Evolutionary conservation across 805 yeast species (phyloP).

Genomic region (Clavispora santaluciae): DNA sequence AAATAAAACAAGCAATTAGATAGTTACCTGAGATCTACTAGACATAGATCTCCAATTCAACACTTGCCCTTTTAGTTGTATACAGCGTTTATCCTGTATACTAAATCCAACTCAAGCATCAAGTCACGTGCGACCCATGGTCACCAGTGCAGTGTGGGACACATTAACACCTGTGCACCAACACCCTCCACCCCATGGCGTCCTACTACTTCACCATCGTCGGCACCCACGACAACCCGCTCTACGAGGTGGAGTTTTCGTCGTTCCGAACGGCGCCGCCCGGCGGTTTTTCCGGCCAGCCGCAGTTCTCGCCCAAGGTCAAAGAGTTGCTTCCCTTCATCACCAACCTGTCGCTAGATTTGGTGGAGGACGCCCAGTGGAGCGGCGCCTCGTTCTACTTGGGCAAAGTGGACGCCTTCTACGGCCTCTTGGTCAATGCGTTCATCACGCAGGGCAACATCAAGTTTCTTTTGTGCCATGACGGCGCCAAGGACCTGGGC

Average conservation of each 20-base stretch:
- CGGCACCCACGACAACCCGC: constrained; percentile 80
- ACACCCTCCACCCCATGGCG: constrained; percentile 30
- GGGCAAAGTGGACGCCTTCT: constrained; percentile 79
- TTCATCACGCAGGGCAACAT: constrained; percentile 85
- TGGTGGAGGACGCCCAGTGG: constrained; percentile 92
- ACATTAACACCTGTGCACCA: no score
- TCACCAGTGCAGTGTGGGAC: no score
- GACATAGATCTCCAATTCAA: no score
- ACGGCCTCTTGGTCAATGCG: constrained; percentile 77
- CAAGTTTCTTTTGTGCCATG: constrained; percentile 61
- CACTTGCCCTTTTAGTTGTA: no score
- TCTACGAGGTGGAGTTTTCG: constrained; percentile 84
- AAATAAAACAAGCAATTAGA: no score
- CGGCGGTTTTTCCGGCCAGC: constrained; percentile 40
- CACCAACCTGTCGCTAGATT: constrained; percentile 81
- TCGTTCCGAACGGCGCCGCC: constrained; percentile 42
- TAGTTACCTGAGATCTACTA: no score
- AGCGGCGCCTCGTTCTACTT: constrained; percentile 57
- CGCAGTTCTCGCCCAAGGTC: constrained; percentile 62
- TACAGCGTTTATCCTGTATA: no score
- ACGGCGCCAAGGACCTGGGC: constrained; percentile 22
- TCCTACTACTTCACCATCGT: constrained; percentile 87
- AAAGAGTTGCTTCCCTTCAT: constrained; percentile 83
- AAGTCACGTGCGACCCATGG: no score
- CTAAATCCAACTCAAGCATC: no score